phyloP scores from a whole-genome alignment of 1,139 yeast genomes.

The Saccharomycopsis crataegensis region DNA sequence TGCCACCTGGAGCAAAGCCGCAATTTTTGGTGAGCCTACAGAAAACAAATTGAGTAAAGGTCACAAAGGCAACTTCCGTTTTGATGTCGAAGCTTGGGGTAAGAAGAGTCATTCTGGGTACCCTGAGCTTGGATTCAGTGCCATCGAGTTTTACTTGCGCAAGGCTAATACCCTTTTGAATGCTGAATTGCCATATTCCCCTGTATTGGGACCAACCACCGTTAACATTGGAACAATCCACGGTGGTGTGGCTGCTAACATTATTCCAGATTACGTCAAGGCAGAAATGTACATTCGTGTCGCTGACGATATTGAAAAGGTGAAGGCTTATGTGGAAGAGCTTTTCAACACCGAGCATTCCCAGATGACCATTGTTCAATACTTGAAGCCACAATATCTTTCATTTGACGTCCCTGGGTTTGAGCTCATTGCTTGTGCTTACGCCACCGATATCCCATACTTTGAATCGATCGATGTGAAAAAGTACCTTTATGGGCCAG shows the following conservation, averaged over 20 bases:
- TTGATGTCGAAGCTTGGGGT: conserved; percentile 42
- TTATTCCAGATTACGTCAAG: conserved; percentile 54
- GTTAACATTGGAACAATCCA: conserved; percentile 49
- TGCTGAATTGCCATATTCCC: conserved; percentile 40
- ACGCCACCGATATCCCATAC: conserved; percentile 55
- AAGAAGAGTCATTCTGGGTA: conserved; percentile 62
- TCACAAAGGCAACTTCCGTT: conserved; percentile 49
- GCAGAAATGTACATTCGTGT: conserved; percentile 48
- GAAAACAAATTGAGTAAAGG: conserved; percentile 63
- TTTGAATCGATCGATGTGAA: conserved; percentile 25
- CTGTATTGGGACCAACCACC: conserved; percentile 52
- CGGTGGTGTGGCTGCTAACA: conserved; percentile 58
- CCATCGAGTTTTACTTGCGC: conserved; percentile 49
- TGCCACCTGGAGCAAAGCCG: conserved; percentile 51
- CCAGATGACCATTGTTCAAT: neutral
- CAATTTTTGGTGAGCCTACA: conserved; percentile 70
- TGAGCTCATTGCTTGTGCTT: conserved; percentile 47
- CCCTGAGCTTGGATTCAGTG: conserved; percentile 60
- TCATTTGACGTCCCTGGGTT: conserved; percentile 59
- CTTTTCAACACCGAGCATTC: neutral
- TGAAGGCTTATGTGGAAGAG: conserved; percentile 31
- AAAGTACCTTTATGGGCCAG: conserved; percentile 62
- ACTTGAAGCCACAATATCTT: conserved; percentile 37
- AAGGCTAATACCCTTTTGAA: conserved; percentile 36
- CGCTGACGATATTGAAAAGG: conserved; percentile 38